Evolutionary conservation across 352 stramenopile genomes (phyloP), one percentile per base, ranked within the genome.

Genomic region (Phytophthora cajani): DNA sequence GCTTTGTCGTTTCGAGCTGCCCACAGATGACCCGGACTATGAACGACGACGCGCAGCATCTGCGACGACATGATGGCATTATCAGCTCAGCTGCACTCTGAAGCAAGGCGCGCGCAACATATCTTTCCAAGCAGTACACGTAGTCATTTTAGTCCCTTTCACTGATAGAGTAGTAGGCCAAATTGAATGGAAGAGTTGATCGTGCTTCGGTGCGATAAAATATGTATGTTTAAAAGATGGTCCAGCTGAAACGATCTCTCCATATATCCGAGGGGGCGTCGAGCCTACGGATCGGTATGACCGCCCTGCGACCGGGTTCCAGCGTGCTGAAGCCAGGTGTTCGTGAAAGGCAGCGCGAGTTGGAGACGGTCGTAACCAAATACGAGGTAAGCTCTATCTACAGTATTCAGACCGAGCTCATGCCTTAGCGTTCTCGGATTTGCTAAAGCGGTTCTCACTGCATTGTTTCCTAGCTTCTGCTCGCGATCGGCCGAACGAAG

Each of bases 1-100:
- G 21, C 83, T 96, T 46, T 96, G 89, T 52, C 87, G 89, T 50
- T 91, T 88, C 52, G 89, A 96, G 66, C 69, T 96, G 16, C 87
- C 89, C 5, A 96, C 89, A 57, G 89, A 96, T 54, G 89, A 96
- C 59, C 62, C 79, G 38, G 89, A 96, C 53, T 96, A 96, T 49
- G 89, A 94, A 58, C 77, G 84, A 36, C 84, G 84, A 67, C 80
- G 71, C 21, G 67, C 74, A 50, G 51, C 62, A 25, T 64, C 71
- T 10, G 58, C 69, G 17, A 71, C 58, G n/a, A 71, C 59, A 51
- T 76, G 66, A 75, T 36, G 52, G 59, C 38, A 62, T 36, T 57
- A 36, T 66, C 27, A 67, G 25, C 62, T 33, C 50, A 33, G 49
- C 30, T 54, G 38, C 32, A 60, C 44, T 62, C 25, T 60, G 32